A percentile compares a stretch with the other conserved stretches of the same genome.
These are phyloP conservation scores for Panaeolus papilionaceus DNA, from an alignment of 768 basidiomycete species.

Conservation along the genomic window DNA sequence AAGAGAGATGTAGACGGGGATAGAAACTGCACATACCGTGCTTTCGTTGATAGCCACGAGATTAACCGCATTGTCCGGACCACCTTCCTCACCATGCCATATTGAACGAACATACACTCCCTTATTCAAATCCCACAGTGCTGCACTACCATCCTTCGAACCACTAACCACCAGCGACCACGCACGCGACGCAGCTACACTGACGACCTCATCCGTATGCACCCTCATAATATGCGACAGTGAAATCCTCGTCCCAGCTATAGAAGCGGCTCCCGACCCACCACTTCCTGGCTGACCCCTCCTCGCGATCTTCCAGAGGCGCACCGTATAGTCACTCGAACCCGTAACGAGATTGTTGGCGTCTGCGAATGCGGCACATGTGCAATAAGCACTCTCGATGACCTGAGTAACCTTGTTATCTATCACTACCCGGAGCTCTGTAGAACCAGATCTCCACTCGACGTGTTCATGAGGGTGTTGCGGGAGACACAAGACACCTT, in stretches of 20 bases:
- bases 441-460: slow-evolving; percentile 64
- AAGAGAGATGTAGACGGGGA: neutral
- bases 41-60: slow-evolving; percentile 85
- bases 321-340: slow-evolving; percentile 80
- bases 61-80: slow-evolving; percentile 53
- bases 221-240: slow-evolving; percentile 82
- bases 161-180: slow-evolving; percentile 90
- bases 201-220: slow-evolving; percentile 72
- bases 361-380: slow-evolving; percentile 82
- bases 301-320: slow-evolving; percentile 75
- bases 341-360: slow-evolving; percentile 78
- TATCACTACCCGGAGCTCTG: slow-evolving; percentile 65
- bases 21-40: slow-evolving; percentile 59
- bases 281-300: slow-evolving; percentile 30
- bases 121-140: slow-evolving; percentile 89
- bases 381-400: slow-evolving; percentile 74
- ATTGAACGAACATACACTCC: slow-evolving; percentile 83
- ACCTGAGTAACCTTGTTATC: slow-evolving; percentile 79
- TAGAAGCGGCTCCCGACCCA: slow-evolving; percentile 14
- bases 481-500: slow-evolving; percentile 63
- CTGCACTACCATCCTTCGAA: slow-evolving; percentile 84
- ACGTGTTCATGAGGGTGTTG: slow-evolving; percentile 70
- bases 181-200: slow-evolving; percentile 73
- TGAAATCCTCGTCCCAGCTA: slow-evolving; percentile 31
- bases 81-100: slow-evolving; percentile 61